These are phyloP conservation scores for Ailanthus altissimus DNA, from an alignment of 345 rosid genomes.

Conservation along the genomic window DNA sequence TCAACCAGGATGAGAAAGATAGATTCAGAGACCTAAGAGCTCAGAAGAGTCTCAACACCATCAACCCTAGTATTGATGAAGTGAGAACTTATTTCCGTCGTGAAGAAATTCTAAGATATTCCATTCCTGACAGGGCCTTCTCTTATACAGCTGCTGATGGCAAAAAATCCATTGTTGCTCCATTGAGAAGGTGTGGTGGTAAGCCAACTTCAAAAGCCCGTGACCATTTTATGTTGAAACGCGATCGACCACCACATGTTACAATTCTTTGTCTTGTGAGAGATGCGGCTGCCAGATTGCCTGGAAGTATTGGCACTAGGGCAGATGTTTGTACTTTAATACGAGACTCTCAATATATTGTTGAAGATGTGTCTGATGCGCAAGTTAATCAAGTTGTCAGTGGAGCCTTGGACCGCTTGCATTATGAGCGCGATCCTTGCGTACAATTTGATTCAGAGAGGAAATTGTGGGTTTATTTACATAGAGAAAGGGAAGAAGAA, in stretches of 20 bases:
- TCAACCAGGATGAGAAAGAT: slow-evolving; percentile 90
- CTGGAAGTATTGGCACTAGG: slow-evolving; percentile 98
- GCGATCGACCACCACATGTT: slow-evolving; percentile 99
- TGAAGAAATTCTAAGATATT: slow-evolving; percentile 92
- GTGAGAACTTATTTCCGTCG: slow-evolving; percentile 84
- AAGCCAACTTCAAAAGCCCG: slow-evolving; percentile 99
- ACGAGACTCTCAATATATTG: slow-evolving; percentile 86
- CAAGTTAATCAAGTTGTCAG: slow-evolving; percentile 97
- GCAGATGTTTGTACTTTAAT: slow-evolving; percentile 99
- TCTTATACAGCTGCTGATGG: slow-evolving; percentile 98
- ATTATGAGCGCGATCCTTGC: slow-evolving; percentile 99
- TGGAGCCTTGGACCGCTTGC: slow-evolving; percentile 98
- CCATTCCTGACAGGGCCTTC: slow-evolving; percentile 98
- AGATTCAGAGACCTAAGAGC: slow-evolving; percentile 97
- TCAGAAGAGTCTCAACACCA: slow-evolving; percentile 95
- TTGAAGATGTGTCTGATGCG: slow-evolving; percentile 90
- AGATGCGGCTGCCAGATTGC: slow-evolving; percentile 98
- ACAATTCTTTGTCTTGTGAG: slow-evolving; percentile 97
- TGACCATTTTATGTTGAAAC: slow-evolving; percentile 99
- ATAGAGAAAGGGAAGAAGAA: slow-evolving; percentile 97
- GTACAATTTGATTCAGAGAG: slow-evolving; percentile 90
- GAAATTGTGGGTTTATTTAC: slow-evolving; percentile 97
- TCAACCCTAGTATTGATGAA: slow-evolving; percentile 79
- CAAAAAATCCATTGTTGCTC: slow-evolving; percentile 93
- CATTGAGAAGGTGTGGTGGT: slow-evolving; percentile 97